phyloP scores from a whole-genome alignment of 2,329 filamentous ascomycete species.

The Hymenoscyphus linearis region DNA sequence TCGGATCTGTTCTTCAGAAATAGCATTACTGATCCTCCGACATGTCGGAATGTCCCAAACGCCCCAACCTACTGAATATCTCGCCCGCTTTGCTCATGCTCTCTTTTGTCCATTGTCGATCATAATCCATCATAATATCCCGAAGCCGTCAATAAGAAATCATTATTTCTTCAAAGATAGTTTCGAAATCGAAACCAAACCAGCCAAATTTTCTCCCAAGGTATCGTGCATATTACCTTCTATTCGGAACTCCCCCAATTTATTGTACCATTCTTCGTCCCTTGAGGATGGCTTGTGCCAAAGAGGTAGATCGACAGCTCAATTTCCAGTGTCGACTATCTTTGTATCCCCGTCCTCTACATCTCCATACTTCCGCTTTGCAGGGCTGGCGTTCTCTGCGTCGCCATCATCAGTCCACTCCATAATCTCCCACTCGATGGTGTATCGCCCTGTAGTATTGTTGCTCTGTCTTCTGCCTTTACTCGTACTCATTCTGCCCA shows the following conservation, averaged over 20 bases:
- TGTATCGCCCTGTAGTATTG: conserved; percentile 58
- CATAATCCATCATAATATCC: not conserved
- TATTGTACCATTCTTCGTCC: not conserved
- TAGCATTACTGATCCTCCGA: not conserved
- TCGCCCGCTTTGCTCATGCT: not conserved
- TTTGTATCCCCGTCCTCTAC: conserved; percentile 13
- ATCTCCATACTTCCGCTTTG: conserved; percentile 50
- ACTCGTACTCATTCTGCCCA: conserved; percentile 65
- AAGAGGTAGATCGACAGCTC: not conserved
- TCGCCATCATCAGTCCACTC: conserved; percentile 58
- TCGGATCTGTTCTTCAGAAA: not conserved
- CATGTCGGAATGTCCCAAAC: not conserved
- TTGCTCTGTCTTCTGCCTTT: conserved; percentile 49
- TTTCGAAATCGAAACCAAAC: not conserved
- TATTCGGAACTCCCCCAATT: not conserved
- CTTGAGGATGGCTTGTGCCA: not conserved
- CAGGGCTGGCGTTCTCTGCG: conserved; percentile 32
- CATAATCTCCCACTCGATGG: conserved; percentile 77
- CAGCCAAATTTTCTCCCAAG: not conserved
- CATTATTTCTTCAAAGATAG: not conserved
- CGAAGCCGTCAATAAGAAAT: not conserved
- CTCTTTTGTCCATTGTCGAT: not conserved
- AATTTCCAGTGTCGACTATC: conserved; percentile 5
- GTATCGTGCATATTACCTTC: not conserved
- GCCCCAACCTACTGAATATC: not conserved